Conservation (phyloP, 1,284 basidiomycete genomes). For the Sporisorium scitamineum region DNA sequence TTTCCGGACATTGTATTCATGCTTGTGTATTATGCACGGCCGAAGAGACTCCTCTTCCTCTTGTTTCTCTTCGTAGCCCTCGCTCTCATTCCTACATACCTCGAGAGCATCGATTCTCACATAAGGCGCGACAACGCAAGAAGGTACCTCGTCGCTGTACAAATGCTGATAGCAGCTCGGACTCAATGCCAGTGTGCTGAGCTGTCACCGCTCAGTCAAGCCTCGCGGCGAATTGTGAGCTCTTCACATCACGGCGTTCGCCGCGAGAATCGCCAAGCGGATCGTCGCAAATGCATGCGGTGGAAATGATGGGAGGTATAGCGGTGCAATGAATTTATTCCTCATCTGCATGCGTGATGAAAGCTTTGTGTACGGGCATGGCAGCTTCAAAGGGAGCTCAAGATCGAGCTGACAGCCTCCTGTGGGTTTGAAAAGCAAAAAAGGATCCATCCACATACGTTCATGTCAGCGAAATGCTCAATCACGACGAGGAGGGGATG, state of each 20-base stretch:
- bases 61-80: background rate
- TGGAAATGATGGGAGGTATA: background rate
- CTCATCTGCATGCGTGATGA: background rate
- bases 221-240: background rate
- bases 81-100: background rate
- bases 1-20: background rate
- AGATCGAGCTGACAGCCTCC: conserved; percentile 41
- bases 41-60: background rate
- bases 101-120: background rate
- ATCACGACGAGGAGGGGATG: background rate
- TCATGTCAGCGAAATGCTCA: conserved; percentile 3
- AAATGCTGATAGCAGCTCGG: background rate
- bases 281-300: background rate
- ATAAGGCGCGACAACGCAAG: background rate
- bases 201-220: background rate
- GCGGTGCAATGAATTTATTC: background rate
- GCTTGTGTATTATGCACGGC: background rate
- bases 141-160: background rate
- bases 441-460: background rate
- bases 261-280: background rate
- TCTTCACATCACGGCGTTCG: background rate
- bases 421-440: conserved; percentile 3
- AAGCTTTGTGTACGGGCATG: background rate
- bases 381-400: conserved; percentile 19
- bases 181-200: background rate